Evolutionary conservation across 495 filamentous ascomycete genomes (phyloP).

Genomic region (Neurospora africana): DNA sequence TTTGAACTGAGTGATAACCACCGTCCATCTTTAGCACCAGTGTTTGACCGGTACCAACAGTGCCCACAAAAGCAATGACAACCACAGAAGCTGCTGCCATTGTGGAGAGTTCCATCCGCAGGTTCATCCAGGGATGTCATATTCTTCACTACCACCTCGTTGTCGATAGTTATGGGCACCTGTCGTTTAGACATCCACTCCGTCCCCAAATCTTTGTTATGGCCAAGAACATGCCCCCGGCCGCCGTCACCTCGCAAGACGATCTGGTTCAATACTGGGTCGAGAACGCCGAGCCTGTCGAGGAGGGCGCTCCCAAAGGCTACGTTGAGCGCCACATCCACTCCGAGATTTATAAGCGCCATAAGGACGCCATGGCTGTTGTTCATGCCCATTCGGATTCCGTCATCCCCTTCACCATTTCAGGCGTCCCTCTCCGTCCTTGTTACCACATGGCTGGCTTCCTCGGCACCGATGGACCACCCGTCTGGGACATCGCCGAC

Average conservation of each 20-base stretch:
- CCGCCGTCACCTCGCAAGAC: slow-evolving; percentile 25
- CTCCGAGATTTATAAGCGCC: slow-evolving; percentile 39
- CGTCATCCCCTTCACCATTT: slow-evolving; percentile 37
- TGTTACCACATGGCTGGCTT: slow-evolving; percentile 41
- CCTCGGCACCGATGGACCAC: slow-evolving; percentile 16
- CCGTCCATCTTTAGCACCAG: background rate
- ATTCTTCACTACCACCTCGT: slow-evolving; percentile 30
- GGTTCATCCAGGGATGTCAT: slow-evolving; percentile 18
- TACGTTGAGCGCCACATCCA: slow-evolving; percentile 43
- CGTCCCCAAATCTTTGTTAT: slow-evolving; percentile 34
- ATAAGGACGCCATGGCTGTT: slow-evolving; percentile 29
- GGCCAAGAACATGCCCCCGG: slow-evolving; percentile 35
- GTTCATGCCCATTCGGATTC: slow-evolving; percentile 38
- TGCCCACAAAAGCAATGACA: background rate
- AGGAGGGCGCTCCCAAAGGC: slow-evolving; percentile 20
- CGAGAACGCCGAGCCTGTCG: slow-evolving; percentile 26
- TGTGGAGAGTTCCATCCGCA: background rate
- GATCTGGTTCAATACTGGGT: slow-evolving; percentile 38
- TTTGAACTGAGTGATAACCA: background rate
- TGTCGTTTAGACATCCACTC: slow-evolving; percentile 37
- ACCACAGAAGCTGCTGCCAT: background rate
- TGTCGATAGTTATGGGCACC: slow-evolving; percentile 44
- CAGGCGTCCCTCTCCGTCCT: slow-evolving; percentile 27
- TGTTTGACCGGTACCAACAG: background rate
- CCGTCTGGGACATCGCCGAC: slow-evolving; percentile 27